Evolutionary conservation across 371 early-diverging fungal species (phyloP), one percentile per base, ranked within the genome.

Genomic region (Amoeboaphelidium occidentale): DNA sequence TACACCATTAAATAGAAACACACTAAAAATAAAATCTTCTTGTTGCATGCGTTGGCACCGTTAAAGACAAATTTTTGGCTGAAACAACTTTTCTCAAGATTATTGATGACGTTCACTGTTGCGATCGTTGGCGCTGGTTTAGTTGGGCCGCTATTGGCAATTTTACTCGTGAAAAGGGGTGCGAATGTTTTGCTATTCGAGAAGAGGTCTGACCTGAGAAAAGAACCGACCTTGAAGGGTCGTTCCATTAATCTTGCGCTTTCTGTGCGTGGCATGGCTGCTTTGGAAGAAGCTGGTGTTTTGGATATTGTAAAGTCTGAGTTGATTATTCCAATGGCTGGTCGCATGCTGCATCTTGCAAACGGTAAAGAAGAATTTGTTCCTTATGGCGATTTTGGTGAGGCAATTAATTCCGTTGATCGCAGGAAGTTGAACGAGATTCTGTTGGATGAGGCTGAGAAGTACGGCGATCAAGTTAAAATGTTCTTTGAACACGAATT

Each of bases 321-420:
- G 25, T 72, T 92, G 6, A 32, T 32, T 17, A n/a, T n/a, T n/a
- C 96, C 93, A 1, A 90, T 96, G 92, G 72, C 70, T 39, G 91
- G 87, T 0, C 69, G 93, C 43, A 86, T 90, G 89, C 74, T 96
- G 26, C 96, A 94, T 57, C 62, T 69, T 1, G 55, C 64, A 4
- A 64, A 74, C 25, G 87, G 86, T 1, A 63, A 61, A 21, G 20
- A 32, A 2, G 79, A 76, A 53, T 57, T 67, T 49, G 78, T 78
- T 48, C 66, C 75, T 3, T 94, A 94, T 65, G 84, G 86, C 45
- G 72, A 81, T 32, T 73, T 76, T 61, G 84, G 81, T 48, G 74
- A 88, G 76, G 82, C 81, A 65, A 94, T 91, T 61, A 85, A 94
- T 70, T 88, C 92, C 13, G 79, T 91, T 0, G 90, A 87, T 55